Evolutionary conservation across 164 flowering plant genomes (phyloP), one percentile per base, ranked within the genome.

Genomic region (Kalanchoe fedtschenkoi): DNA sequence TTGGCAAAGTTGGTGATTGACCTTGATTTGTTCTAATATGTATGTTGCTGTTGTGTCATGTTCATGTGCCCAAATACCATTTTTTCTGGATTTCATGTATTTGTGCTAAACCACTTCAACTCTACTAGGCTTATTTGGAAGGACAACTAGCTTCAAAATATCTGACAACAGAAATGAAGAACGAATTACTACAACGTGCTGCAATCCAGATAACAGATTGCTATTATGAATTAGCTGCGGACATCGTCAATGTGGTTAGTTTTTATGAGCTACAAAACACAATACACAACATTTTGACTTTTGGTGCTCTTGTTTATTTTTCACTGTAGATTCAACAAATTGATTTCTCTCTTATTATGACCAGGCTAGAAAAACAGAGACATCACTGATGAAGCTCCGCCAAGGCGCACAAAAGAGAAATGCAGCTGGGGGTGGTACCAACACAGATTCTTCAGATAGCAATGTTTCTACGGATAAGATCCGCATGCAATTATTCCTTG

Each of bases 401-500:
- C 83, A 82, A 66, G 85, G 85, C 62, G 97, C 88, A 24, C 97
- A 87, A 75, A 90, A 78, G 66, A 82, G 95, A 69, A 47, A 47
- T 47, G 55, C 55, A 11, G 55, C 55, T 24, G 55, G 55, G 22
- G 84, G 79, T 67, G 96, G 95, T 59, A 85, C 87, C 37, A 83
- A 82, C 73, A 76, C 92, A 26, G 95, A 90, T 66, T 71, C 83
- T 57, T 68, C 84, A 4, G 97, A 90, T 58, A 57, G 81, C 34
- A 89, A 79, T 72, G 71, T 88, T 2, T 93, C 97, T 65, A 86
- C 92, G 6, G 96, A 90, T 71, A 95, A 95, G 75, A 78, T 95
- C 32, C 86, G 89, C 44, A 83, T 83, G 96, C 99, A 95, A 67
- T 70, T 88, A 56, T 88, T 90, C 73, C 92, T 93, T 56, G 99